Conservation (phyloP, 352 stramenopile species). For the Nothophytophthora sp. region DNA sequence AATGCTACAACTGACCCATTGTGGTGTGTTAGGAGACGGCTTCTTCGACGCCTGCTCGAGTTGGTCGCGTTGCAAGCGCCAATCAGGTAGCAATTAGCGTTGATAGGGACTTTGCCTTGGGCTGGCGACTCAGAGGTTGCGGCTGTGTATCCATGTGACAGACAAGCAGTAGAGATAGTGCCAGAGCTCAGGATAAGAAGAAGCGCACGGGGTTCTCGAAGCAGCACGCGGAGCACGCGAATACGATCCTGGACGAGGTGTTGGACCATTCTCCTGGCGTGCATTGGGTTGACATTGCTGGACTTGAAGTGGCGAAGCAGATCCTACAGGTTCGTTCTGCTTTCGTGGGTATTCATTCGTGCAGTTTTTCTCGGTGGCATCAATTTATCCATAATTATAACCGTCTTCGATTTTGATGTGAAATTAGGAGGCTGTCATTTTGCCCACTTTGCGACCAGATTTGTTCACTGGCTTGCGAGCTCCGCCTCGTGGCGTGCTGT, state of each 20-base stretch:
- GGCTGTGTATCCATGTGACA: too few species aligned
- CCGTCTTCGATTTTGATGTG: background rate
- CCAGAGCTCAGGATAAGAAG: background rate
- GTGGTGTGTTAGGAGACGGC: too few species aligned
- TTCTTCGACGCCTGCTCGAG: too few species aligned
- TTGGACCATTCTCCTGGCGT: slow-evolving; percentile 79
- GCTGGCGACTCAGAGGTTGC: too few species aligned
- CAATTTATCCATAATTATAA: too few species aligned
- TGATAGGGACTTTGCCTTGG: too few species aligned
- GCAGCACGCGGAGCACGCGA: slow-evolving; percentile 57
- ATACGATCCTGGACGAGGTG: slow-evolving; percentile 86
- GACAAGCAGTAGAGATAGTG: background rate
- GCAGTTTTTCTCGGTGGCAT: too few species aligned
- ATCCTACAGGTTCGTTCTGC: slow-evolving; percentile 71
- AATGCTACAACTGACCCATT: too few species aligned
- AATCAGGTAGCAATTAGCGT: background rate
- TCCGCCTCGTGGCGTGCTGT: slow-evolving; percentile 67
- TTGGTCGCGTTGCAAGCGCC: background rate
- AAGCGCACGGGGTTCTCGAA: slow-evolving; percentile 45
- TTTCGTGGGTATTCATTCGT: background rate
- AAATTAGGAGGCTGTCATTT: slow-evolving; percentile 82
- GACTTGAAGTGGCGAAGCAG: slow-evolving; percentile 83
- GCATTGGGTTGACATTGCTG: slow-evolving; percentile 83
- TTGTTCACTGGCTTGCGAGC: slow-evolving; percentile 80
- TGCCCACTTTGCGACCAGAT: slow-evolving; percentile 81